These are phyloP conservation scores for Globisporangium splendens DNA, from an alignment of 352 stramenopile genomes.

Conservation along the genomic window DNA sequence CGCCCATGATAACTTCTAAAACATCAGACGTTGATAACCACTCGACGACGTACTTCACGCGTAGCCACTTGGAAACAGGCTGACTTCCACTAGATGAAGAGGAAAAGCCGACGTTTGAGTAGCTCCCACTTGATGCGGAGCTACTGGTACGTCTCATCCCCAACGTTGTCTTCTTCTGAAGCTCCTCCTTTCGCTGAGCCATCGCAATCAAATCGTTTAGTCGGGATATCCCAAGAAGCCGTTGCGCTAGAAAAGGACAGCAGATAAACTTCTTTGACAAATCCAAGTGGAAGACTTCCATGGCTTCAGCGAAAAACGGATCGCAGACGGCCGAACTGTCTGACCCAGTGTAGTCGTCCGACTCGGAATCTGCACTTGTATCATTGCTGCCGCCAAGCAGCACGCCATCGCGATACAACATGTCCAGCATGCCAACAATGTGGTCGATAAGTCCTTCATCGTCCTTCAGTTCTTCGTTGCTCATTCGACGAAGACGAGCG, in stretches of 20 bases:
- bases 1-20: constrained; percentile 77
- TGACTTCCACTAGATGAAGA: constrained; percentile 22
- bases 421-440: constrained; percentile 61
- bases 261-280: constrained; percentile 86
- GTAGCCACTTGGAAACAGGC: constrained; percentile 64
- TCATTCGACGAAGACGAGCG: constrained; percentile 62
- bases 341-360: constrained; percentile 13
- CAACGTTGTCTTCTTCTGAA: constrained; percentile 65
- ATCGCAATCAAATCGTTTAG: constrained; percentile 79
- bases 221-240: constrained; percentile 64
- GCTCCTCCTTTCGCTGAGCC: constrained; percentile 55
- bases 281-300: constrained; percentile 83
- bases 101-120: constrained; percentile 12
- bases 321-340: constrained; percentile 21
- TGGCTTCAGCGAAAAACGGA: constrained; percentile 59
- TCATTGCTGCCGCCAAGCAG: constrained; percentile 35
- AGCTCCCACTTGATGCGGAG: constrained; percentile 21
- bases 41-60: constrained; percentile 67
- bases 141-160: constrained; percentile 32
- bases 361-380: constrained; percentile 10
- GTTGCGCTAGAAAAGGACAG: constrained; percentile 75
- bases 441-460: constrained; percentile 78
- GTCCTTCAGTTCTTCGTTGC: constrained; percentile 70
- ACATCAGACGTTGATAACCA: constrained; percentile 79
- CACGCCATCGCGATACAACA: constrained; percentile 63